A percentile compares a stretch with the other conserved stretches of the same genome.
These are phyloP conservation scores for Suhomyces prunicola DNA, from an alignment of 805 yeast genomes.

Conservation along the genomic window DNA sequence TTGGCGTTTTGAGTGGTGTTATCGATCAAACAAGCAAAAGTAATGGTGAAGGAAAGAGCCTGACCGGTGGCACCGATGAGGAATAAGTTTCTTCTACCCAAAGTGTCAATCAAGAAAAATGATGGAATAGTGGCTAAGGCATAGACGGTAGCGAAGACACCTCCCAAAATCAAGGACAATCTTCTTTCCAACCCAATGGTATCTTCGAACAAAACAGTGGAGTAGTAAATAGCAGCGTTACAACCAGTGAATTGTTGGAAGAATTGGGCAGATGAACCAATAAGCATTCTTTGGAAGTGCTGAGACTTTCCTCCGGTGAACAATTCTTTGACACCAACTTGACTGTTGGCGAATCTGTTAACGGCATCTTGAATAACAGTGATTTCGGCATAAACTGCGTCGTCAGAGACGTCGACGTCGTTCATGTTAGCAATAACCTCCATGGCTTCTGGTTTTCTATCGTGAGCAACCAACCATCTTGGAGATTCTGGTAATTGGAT, in stretches of 20 bases:
- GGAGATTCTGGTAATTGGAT: slow-evolving; percentile 24
- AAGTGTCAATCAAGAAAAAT: slow-evolving; percentile 30
- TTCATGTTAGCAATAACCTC: slow-evolving; percentile 15
- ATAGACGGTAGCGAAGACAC: slow-evolving; percentile 30
- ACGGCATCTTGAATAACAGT: slow-evolving; percentile 21
- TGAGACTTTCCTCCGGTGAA: slow-evolving; percentile 23
- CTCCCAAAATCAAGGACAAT: slow-evolving; percentile 24
- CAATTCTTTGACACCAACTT: slow-evolving; percentile 23
- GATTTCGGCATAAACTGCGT: slow-evolving; percentile 19
- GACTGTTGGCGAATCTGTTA: slow-evolving; percentile 15
- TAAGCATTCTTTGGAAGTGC: slow-evolving; percentile 24
- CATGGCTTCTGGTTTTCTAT: slow-evolving; percentile 21
- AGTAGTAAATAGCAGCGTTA: slow-evolving; percentile 33
- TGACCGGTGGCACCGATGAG: slow-evolving; percentile 31
- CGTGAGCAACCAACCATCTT: slow-evolving; percentile 23
- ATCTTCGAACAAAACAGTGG: slow-evolving; percentile 29
- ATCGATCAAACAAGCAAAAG: slow-evolving; percentile 23
- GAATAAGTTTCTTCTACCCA: slow-evolving; percentile 36
- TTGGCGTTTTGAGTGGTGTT: slow-evolving; percentile 18
- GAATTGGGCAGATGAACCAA: slow-evolving; percentile 23
- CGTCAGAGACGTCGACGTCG: slow-evolving; percentile 12
- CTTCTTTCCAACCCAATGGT: slow-evolving; percentile 24
- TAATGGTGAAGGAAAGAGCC: slow-evolving; percentile 28
- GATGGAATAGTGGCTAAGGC: slow-evolving; percentile 32
- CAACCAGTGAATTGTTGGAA: slow-evolving; percentile 32